Base-by-base conservation (phyloP, 176 grass and related monocot species). In the Puya raimondii region DNA sequence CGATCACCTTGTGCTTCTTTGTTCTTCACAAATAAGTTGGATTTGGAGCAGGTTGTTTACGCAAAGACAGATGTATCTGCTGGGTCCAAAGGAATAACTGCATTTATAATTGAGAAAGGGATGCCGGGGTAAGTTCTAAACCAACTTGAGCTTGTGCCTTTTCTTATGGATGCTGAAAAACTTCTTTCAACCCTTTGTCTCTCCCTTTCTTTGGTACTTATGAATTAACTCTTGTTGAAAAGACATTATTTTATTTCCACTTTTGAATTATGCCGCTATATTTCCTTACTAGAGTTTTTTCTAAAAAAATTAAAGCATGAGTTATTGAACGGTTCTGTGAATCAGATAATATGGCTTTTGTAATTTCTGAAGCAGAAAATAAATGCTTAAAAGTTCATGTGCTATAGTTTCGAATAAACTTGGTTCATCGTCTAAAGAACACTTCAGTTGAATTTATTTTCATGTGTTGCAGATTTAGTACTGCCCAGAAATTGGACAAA, bases 71-170 rank as follows among this genome's bases (percentile, higher is more conserved):
- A 97, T 79, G 58, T 84, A 52, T 71, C 76, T 79, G 93, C 79
- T 70, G 93, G 89, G 66, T 85, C 93, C 23, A 92, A 88, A 85
- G 89, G 89, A 87, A 97, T 97, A 77, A 97, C 93, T 57, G 93
- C 93, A 63, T 97, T 97, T 78, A 87, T 92, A 84, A 92, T 97
- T 72, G 93, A 97, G 68, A 97, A 96, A 72, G 93, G 93, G 53
- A 90, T 97, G 93, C 76, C 82, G 9, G 93, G 93, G 93, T 97
- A 92, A 71, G 13, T 73, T 54, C 25, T 2, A 74, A 14, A 72
- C 16, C 67, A 54, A 48, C 73, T 4, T 67, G 16, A 61, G 21
- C 54, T 59, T 59, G 56, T 61, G 16, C 16, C 3, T 75, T 67
- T 42, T 21, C 14, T 2, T 49, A 9, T 10, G 2, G n/a, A 61